Evolutionary conservation across 1,139 yeast species (phyloP), one percentile per base, ranked within the genome.

Genomic region (Debaryomyces psychrophilus): DNA sequence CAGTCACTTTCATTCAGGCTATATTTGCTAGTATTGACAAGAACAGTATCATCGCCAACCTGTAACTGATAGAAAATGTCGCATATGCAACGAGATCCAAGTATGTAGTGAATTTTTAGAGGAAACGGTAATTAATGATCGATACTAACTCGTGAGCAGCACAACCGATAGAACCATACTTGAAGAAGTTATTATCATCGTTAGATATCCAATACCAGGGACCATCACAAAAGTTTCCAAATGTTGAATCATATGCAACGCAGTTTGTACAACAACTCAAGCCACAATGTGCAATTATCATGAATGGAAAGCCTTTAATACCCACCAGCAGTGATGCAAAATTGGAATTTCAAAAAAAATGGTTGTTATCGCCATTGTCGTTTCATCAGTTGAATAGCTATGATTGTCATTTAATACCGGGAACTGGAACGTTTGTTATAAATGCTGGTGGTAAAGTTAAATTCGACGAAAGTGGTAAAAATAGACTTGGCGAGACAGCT

Each of bases 331-430:
- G 55, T 44, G 81, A 82, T 26, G 76, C 83, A 12, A 77, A 81
- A 44, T 65, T 73, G 8, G 81, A 77, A 48, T 86, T 86, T 56
- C 85, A 85, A 50, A 81, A 84, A 44, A 68, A 77, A 49, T 86
- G 93, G 92, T 65, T 82, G 25, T 65, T 72, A 14, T 69, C 83
- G 11, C 92, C 92, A 2, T 58, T 68, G 12, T 73, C 90, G 0
- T 82, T 79, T 48, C 95, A 87, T 59, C 82, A 73, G 48, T 60
- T 85, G 36, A 81, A 82, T 11, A 78, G 84, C 22, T 76, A 76
- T 47, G 93, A 87, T 60, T 77, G 81, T 43, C 95, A 87, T 58
- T 68, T 81, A 50, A 76, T 87, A n/a, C 93, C 93, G 0, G 88
- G 88, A 0, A 73, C 87, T 0, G 82, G 82, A 3, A 70, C 82